These are phyloP conservation scores for Cercospora sp. DNA, from an alignment of 2,329 filamentous ascomycete genomes.

Conservation along the genomic window DNA sequence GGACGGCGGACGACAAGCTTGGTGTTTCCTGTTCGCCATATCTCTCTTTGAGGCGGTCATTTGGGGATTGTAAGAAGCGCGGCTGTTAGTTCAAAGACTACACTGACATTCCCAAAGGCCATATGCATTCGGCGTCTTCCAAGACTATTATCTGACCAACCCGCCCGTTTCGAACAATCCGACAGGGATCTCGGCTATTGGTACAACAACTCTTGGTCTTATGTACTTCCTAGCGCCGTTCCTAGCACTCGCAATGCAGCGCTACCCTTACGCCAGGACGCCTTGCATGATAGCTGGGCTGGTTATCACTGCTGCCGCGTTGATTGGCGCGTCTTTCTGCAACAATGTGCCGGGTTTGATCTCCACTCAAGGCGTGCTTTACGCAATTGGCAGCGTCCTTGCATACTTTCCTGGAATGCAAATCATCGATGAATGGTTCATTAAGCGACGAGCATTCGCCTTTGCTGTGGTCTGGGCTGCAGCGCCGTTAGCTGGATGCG, in stretches of 20 bases:
- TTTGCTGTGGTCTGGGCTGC: constrained; percentile 52
- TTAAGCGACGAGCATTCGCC: constrained; percentile 54
- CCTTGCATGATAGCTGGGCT: not conserved
- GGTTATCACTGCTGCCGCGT: not conserved
- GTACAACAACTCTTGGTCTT: not conserved
- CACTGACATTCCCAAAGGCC: not conserved
- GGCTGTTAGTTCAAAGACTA: not conserved
- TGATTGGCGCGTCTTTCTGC: not conserved
- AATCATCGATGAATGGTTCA: constrained; percentile 58
- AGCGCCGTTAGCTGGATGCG: constrained; percentile 48
- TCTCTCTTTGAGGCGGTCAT: not conserved
- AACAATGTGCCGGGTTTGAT: not conserved
- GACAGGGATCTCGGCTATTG: not conserved
- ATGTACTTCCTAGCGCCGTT: not conserved
- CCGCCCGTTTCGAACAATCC: not conserved
- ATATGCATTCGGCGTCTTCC: not conserved
- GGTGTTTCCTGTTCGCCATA: not conserved
- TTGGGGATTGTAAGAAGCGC: constrained; percentile 10
- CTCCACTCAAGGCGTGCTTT: constrained; percentile 45
- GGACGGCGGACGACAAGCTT: not conserved
- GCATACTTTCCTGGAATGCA: constrained; percentile 54
- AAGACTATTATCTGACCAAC: not conserved
- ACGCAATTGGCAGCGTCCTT: constrained; percentile 50
- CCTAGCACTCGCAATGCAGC: not conserved
- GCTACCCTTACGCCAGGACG: not conserved